Evolutionary conservation across 202 grass and related monocot species (phyloP).

Genomic region (Miscanthus sacchariflorus): DNA sequence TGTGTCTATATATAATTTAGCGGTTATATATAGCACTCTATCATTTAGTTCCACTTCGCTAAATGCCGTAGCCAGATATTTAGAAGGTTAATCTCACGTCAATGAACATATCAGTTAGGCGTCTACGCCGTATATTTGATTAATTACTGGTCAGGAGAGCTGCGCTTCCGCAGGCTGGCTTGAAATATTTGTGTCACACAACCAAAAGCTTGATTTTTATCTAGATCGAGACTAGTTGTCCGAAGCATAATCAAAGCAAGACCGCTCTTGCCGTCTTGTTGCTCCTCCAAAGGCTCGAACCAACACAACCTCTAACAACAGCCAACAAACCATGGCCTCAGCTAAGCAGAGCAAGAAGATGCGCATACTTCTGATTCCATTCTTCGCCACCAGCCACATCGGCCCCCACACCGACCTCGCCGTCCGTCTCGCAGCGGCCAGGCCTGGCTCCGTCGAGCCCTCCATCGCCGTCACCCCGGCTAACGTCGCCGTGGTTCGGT

Average conservation of each 20-base stretch:
- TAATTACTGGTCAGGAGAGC: no score
- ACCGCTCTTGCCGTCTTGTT: not conserved
- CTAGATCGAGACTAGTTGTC: no score
- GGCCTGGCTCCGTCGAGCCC: constrained; percentile 40
- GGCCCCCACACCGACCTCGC: constrained; percentile 62
- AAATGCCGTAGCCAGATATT: no score
- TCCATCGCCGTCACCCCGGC: constrained; percentile 54
- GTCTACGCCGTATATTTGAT: no score
- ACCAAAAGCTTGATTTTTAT: no score
- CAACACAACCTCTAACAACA: not conserved
- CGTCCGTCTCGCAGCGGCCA: constrained; percentile 34
- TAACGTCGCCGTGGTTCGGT: constrained; percentile 39
- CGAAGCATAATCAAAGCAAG: not conserved
- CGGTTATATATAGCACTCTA: no score
- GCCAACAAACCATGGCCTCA: not conserved
- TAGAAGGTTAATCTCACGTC: no score
- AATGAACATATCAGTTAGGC: no score
- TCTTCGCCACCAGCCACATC: constrained; percentile 70
- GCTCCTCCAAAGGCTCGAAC: not conserved
- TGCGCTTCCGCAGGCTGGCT: no score
- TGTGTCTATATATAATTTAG: no score
- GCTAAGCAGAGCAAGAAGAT: constrained; percentile 22
- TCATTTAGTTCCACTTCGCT: no score
- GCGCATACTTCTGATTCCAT: constrained; percentile 64
- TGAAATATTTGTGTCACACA: no score